Evolutionary conservation across 2,329 filamentous ascomycete genomes (phyloP), one percentile per base, ranked within the genome.

Genomic region (Hymenotorrendiella dingleyae): DNA sequence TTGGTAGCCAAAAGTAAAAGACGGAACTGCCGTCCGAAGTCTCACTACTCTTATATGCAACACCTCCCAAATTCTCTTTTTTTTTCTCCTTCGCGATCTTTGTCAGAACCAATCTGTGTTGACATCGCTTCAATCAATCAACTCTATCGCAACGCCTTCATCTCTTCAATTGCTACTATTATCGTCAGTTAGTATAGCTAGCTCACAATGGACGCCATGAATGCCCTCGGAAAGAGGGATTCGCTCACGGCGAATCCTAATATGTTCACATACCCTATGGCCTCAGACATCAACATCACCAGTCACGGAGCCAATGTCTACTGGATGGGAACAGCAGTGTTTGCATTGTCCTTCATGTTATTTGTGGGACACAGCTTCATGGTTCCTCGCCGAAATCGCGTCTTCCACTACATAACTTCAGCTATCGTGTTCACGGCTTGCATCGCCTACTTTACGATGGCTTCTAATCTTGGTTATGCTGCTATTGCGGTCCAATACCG

Each of bases 371-470:
- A 76, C 11, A 69, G 70, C 2, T 64, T 72, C 43, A 68, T 62
- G n/a, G 78, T 76, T 56, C 71, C 72, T 4, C 70, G 75, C 34
- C 60, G 64, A 11, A 67, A 80, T 39, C 74, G 78, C 17, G 58
- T 81, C 36, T 82, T 82, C 64, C 76, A 82, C 63, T 81, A 82
- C 66, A 75, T 82, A 55, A 79, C 76, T 1, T 73, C 76, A 1
- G 63, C 64, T 9, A 73, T 81, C 45, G 74, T 74, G 22, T 68
- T 78, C 44, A 71, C 79, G 6, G 75, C 78, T 2, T 67, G 71
- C 28, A 77, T 84, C 50, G 70, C 78, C 11, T 83, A 84, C 64
- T 84, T 79, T 64, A 69, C 73, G 49, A 81, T 84, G 78, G 80
- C 70, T n/a, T 75, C 77, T 8, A 78, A 81, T 54, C 65, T 84